phyloP scores from a whole-genome alignment of 2,329 filamentous ascomycete genomes.

The Pezicula carpinea region DNA sequence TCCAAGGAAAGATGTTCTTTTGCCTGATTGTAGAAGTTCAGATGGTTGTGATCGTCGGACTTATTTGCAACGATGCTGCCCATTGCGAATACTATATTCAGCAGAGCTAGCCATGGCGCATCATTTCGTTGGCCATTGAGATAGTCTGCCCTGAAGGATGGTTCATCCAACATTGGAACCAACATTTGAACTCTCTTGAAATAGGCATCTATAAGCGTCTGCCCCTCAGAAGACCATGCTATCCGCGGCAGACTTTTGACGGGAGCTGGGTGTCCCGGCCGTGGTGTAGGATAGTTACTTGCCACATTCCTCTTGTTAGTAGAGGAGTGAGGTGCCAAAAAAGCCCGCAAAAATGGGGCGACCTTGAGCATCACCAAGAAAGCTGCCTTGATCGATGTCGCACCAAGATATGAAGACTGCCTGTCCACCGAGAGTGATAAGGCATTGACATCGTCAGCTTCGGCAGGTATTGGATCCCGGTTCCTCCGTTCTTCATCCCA shows the following conservation, averaged over 20 bases:
- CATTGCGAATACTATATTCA: slow-evolving; percentile 75
- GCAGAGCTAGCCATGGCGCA: slow-evolving; percentile 63
- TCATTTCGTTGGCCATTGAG: slow-evolving; percentile 59
- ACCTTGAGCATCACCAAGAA: slow-evolving; percentile 61
- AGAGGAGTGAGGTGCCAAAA: slow-evolving; percentile 32
- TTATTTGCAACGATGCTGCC: slow-evolving; percentile 65
- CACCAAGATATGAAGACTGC: slow-evolving; percentile 63
- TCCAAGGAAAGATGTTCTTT: slow-evolving; percentile 64
- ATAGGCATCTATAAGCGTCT: slow-evolving; percentile 69
- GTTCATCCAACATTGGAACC: slow-evolving; percentile 69
- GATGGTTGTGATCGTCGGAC: slow-evolving; percentile 57
- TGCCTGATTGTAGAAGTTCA: slow-evolving; percentile 65
- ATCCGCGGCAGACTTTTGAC: slow-evolving; percentile 33
- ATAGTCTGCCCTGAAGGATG: slow-evolving; percentile 62
- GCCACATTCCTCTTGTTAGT: slow-evolving; percentile 16
- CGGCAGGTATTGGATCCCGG: slow-evolving; percentile 51
- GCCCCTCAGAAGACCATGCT: slow-evolving; percentile 59
- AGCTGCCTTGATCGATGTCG: slow-evolving; percentile 71
- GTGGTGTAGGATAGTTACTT: slow-evolving; percentile 23
- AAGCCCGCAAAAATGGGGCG: slow-evolving; percentile 43
- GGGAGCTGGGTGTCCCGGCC: slow-evolving; percentile 29
- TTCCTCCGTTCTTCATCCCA: slow-evolving; percentile 61
- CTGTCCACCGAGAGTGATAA: slow-evolving; percentile 55
- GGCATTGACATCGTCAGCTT: slow-evolving; percentile 69
- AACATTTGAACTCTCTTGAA: slow-evolving; percentile 70